Conservation (phyloP, 2,329 filamentous ascomycete genomes). For the Apiospora marii region DNA sequence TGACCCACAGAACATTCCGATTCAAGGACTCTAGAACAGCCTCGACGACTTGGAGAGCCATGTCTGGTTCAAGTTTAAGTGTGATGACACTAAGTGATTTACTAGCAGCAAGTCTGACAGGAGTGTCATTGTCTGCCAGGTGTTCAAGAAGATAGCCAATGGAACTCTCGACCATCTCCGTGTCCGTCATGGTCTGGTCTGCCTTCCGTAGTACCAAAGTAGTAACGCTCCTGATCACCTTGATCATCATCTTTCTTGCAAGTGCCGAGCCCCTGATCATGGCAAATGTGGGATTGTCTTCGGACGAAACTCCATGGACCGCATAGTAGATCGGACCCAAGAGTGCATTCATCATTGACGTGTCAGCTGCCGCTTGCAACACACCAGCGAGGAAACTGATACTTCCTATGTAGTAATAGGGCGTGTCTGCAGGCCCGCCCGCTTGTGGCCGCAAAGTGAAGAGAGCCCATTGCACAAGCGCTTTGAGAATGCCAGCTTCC, state of each 20-base stretch:
- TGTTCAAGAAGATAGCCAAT: constrained; percentile 83
- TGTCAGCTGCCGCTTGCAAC: constrained; percentile 72
- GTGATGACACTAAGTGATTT: constrained; percentile 91
- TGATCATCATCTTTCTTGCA: constrained; percentile 83
- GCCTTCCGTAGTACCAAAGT: constrained; percentile 68
- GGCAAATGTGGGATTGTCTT: constrained; percentile 55
- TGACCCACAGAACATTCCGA: constrained; percentile 63
- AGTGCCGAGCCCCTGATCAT: constrained; percentile 75
- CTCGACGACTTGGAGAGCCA: constrained; percentile 88
- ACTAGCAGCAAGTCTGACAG: constrained; percentile 87
- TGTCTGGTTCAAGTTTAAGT: constrained; percentile 77
- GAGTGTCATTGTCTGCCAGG: constrained; percentile 87
- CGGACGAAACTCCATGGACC: constrained; percentile 65
- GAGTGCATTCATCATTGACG: constrained; percentile 75
- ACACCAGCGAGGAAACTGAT: constrained; percentile 83
- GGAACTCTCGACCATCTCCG: constrained; percentile 75
- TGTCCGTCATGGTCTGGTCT: constrained; percentile 49
- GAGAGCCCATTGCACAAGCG: constrained; percentile 76
- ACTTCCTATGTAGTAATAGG: constrained; percentile 81
- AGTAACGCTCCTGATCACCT: constrained; percentile 79
- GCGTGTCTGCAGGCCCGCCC: constrained; percentile 52
- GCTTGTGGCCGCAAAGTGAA: constrained; percentile 59
- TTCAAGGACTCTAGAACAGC: constrained; percentile 78
- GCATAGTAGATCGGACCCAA: constrained; percentile 71
- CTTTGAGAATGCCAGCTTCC: constrained; percentile 71